Percentiles rank a stretch among this genome's conserved stretches.
phyloP scores from a whole-genome alignment of 2,329 filamentous ascomycete species.

The Bertia moriformis region DNA sequence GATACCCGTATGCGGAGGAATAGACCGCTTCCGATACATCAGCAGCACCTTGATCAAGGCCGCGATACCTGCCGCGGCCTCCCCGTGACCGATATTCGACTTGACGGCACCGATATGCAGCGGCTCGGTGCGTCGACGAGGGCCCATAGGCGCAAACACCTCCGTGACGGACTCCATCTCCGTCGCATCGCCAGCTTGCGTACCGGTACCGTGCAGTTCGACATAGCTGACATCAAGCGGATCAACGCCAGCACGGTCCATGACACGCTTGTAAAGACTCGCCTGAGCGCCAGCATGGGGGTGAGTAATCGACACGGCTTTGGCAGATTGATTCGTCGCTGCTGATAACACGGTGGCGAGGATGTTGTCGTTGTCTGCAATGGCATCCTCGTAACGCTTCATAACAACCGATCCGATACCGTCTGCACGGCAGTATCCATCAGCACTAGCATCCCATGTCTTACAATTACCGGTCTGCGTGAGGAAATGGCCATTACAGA shows the following conservation, averaged over 20 bases:
- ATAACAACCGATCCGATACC: constrained; percentile 43
- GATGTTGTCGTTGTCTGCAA: constrained; percentile 49
- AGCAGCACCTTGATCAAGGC: background rate
- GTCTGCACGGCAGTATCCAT: constrained; percentile 52
- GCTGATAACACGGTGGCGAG: constrained; percentile 47
- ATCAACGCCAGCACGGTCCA: constrained; percentile 42
- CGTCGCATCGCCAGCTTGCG: constrained; percentile 52
- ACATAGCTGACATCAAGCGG: constrained; percentile 49
- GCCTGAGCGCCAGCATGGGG: constrained; percentile 49
- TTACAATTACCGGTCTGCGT: constrained; percentile 49
- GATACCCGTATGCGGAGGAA: constrained; percentile 30
- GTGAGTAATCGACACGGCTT: constrained; percentile 51
- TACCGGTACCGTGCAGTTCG: constrained; percentile 59
- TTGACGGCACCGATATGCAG: constrained; percentile 28
- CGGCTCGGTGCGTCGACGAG: constrained; percentile 16
- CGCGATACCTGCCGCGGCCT: constrained; percentile 16
- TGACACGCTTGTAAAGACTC: constrained; percentile 40
- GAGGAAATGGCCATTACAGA: constrained; percentile 47
- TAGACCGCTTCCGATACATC: constrained; percentile 9
- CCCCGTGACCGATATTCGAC: constrained; percentile 26
- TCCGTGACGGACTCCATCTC: constrained; percentile 52
- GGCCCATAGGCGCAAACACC: constrained; percentile 38
- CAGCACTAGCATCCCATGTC: constrained; percentile 48
- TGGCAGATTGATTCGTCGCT: constrained; percentile 51
- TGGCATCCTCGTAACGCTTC: constrained; percentile 46